phyloP scores from a whole-genome alignment of 331 rosid genomes.

The Erythrophleum ivorense region DNA sequence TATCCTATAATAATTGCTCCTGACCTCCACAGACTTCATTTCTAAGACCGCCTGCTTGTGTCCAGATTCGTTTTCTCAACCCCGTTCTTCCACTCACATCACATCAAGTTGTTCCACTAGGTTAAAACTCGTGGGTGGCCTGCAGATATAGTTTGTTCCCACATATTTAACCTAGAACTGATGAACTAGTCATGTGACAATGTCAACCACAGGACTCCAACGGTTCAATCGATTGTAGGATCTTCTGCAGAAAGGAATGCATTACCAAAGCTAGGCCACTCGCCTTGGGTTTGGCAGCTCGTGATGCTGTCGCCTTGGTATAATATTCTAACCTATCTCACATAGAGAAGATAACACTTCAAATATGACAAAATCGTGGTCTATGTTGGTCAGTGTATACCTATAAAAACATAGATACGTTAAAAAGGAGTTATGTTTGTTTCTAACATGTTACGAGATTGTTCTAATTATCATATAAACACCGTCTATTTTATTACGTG shows the following conservation, averaged over 20 bases:
- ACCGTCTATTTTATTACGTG: too few relatives aligned
- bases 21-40: background rate
- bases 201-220: background rate
- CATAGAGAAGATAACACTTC: background rate
- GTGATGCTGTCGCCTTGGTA: slow-evolving; percentile 64
- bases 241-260: too few relatives aligned
- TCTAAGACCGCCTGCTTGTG: background rate
- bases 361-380: background rate
- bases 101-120: background rate
- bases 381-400: background rate
- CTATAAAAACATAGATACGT: background rate
- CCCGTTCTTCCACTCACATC: background rate
- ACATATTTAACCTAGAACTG: background rate
- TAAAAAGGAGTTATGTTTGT: background rate
- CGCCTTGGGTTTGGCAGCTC: slow-evolving; percentile 48
- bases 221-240: too few relatives aligned
- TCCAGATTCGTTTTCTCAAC: background rate
- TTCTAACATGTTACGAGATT: background rate
- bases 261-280: background rate
- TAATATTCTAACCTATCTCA: background rate
- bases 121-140: background rate
- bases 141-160: background rate
- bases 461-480: too few relatives aligned
- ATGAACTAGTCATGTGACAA: slow-evolving; percentile 23
- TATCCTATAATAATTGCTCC: background rate